Evolutionary conservation across 352 stramenopile species (phyloP).

Genomic region (Globisporangium apiculatum): DNA sequence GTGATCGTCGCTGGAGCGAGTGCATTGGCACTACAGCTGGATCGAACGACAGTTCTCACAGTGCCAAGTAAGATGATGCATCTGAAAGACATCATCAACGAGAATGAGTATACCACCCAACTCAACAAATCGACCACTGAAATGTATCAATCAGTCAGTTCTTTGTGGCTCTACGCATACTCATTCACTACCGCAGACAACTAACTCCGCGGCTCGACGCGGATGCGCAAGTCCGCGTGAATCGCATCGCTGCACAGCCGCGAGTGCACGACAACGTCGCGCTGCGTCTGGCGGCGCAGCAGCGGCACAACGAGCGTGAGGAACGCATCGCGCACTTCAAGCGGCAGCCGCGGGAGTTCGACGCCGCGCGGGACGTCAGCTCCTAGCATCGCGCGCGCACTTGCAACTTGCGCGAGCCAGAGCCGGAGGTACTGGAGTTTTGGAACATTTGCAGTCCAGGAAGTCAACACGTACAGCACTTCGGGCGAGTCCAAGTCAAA

Average conservation of each 20-base stretch:
- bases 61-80: too few species aligned
- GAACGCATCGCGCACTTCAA: constrained; percentile 73
- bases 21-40: too few species aligned
- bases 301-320: constrained; percentile 73
- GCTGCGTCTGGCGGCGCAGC: constrained; percentile 56
- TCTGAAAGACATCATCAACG: too few species aligned
- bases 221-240: constrained; percentile 66
- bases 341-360: constrained; percentile 54
- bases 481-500: constrained; percentile 73
- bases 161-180: neutral
- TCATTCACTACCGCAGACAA: too few species aligned
- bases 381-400: constrained; percentile 25
- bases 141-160: neutral
- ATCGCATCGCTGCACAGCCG: constrained; percentile 47
- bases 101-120: too few species aligned
- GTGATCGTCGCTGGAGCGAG: too few species aligned
- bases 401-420: constrained; percentile 53
- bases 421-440: constrained; percentile 64
- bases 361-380: constrained; percentile 55
- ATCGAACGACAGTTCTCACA: too few species aligned
- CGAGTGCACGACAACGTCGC: constrained; percentile 56
- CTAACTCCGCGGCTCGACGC: constrained; percentile 28
- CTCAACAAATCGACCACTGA: too few species aligned
- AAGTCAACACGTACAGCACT: constrained; percentile 56
- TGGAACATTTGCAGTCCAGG: constrained; percentile 58